Base-by-base conservation (phyloP, 768 basidiomycete species). In the Mycena galericulata region DNA sequence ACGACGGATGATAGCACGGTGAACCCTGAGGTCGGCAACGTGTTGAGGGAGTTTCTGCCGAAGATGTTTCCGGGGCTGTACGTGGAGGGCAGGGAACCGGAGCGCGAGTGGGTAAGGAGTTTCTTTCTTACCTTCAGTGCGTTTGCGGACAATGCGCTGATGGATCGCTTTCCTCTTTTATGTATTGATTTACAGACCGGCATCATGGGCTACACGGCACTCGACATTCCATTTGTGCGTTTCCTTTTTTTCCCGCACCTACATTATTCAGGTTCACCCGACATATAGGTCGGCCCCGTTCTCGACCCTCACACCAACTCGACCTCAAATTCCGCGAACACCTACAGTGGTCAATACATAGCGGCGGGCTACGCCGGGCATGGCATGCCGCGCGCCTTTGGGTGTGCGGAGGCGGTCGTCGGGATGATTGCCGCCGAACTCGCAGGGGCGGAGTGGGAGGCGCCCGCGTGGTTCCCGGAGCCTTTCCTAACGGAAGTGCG, bases 81-180 rank as follows among this genome's bases (percentile, higher is more conserved):
- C 66, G 84, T 85, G 61, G 72, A 69, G 15, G 82, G 78, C 4
- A 74, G 68, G 22, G 84, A 87, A 57, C 89, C 89, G 8, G 92
- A 93, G 76, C 89, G 89, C 86, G 93, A 95, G 83, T 96, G 95
- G 94, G 93, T 92, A 54, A 46, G 87, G 29, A 58, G n/a, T 29
- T 14, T 6, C 24, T 27, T 53, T 22, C 41, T 20, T 63, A n/a
- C n/a, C n/a, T n/a, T n/a, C n/a, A n/a, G n/a, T n/a, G n/a, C n/a
- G n/a, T n/a, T n/a, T n/a, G n/a, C n/a, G n/a, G n/a, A n/a, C n/a
- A n/a, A n/a, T n/a, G n/a, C n/a, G n/a, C n/a, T n/a, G n/a, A n/a
- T n/a, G n/a, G n/a, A n/a, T n/a, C n/a, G n/a, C n/a, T n/a, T n/a
- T n/a, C n/a, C n/a, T n/a, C n/a, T n/a, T 27, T 53, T n/a, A 2